A percentile compares a stretch with the other conserved stretches of the same genome.
Conservation (phyloP, 352 stramenopile species). For the Bremia lactucae region DNA sequence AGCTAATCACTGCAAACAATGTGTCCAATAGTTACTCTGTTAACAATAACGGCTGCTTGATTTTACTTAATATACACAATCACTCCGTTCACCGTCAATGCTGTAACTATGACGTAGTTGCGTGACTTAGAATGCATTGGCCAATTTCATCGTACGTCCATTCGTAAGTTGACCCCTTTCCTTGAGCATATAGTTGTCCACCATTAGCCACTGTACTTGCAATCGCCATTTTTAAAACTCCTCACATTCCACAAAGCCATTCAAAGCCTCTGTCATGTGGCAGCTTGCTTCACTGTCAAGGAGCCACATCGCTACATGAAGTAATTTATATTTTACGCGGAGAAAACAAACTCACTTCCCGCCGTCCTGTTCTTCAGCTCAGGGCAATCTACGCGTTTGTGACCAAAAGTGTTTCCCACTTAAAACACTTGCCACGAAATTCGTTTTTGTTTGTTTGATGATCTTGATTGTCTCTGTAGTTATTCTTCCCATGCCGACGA, state of each 20-base stretch:
- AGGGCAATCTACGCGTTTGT: neutral
- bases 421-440: neutral
- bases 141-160: neutral
- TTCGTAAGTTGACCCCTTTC: neutral
- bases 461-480: neutral
- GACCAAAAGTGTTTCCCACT: neutral
- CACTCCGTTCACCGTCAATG: no score
- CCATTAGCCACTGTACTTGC: neutral
- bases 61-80: neutral
- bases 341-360: constrained; percentile 2
- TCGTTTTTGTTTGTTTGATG: neutral
- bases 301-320: constrained; percentile 2
- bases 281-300: constrained; percentile 7
- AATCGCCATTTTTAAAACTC: neutral
- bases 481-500: neutral
- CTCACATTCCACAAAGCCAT: neutral
- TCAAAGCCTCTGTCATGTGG: neutral
- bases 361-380: neutral
- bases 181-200: neutral
- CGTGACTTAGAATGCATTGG: neutral
- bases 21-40: neutral
- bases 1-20: neutral
- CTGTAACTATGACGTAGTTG: no score
- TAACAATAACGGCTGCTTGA: neutral
- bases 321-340: neutral